These are phyloP conservation scores for Phytophthora citricola DNA, from an alignment of 352 stramenopile species.

Conservation along the genomic window DNA sequence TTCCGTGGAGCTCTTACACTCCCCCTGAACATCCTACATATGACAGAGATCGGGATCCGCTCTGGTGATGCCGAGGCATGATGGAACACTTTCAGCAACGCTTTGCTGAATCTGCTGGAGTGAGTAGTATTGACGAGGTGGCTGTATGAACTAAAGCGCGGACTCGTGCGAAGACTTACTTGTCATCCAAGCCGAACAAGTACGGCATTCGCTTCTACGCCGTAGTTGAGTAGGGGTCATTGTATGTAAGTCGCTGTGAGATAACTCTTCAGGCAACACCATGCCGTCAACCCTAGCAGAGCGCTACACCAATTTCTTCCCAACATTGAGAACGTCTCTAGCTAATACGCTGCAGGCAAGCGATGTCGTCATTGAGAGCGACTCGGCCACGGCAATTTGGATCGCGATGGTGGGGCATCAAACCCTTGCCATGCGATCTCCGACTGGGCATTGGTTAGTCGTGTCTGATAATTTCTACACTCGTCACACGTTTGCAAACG, in stretches of 20 bases:
- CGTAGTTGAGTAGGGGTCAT: neutral
- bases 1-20: neutral
- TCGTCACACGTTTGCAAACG: slow-evolving; percentile 12
- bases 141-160: slow-evolving; percentile 4
- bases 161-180: neutral
- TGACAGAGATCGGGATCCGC: slow-evolving; percentile 3
- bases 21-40: neutral
- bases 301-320: slow-evolving; percentile 12
- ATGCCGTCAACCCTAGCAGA: neutral
- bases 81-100: slow-evolving; percentile 14
- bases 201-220: slow-evolving; percentile 15
- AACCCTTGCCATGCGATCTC: neutral
- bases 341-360: neutral
- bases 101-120: slow-evolving; percentile 14
- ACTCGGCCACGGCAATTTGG: slow-evolving; percentile 6
- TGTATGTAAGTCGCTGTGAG: slow-evolving; percentile 9
- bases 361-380: neutral
- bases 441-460: slow-evolving; percentile 2
- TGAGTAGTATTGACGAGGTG: slow-evolving; percentile 21
- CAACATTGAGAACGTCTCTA: slow-evolving; percentile 4
- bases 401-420: slow-evolving; percentile 15
- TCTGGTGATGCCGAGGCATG: slow-evolving; percentile 5
- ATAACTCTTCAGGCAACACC: slow-evolving; percentile 1
- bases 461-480: slow-evolving; percentile 30
- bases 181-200: slow-evolving; percentile 13